A percentile compares a stretch with the other conserved stretches of the same genome.
Evolutionary conservation across 345 rosid genomes (phyloP).

Genomic region (Eutrema heterophyllum): DNA sequence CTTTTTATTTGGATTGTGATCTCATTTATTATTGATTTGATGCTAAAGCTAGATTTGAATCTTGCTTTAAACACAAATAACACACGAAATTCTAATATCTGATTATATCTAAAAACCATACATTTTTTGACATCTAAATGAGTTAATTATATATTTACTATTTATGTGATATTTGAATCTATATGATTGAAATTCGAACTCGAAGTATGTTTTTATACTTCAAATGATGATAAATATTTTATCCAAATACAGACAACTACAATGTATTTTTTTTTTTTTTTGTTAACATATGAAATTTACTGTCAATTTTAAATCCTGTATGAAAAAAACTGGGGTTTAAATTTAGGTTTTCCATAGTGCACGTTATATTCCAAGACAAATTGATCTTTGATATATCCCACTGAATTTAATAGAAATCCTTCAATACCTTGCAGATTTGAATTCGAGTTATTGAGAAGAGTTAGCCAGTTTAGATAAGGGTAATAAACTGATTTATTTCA

Average conservation of each 20-base stretch:
- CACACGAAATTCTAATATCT: not conserved
- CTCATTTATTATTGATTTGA: slow-evolving; percentile 17
- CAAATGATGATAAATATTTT: not conserved
- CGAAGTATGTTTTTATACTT: not conserved
- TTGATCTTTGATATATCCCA: not conserved
- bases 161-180: not conserved
- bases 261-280: not conserved
- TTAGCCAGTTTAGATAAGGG: not conserved
- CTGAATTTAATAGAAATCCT: not conserved
- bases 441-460: not conserved
- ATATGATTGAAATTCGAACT: not conserved
- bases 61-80: slow-evolving; percentile 20
- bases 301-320: not conserved
- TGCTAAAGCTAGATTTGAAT: slow-evolving; percentile 24
- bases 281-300: not conserved
- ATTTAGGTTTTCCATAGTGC: not conserved
- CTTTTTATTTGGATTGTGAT: slow-evolving; percentile 24
- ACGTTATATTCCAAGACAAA: not conserved
- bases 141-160: not conserved
- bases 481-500: not conserved
- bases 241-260: not conserved
- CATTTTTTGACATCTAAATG: not conserved
- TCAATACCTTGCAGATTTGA: not conserved
- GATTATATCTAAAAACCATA: not conserved
- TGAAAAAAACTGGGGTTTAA: not conserved